phyloP scores from a whole-genome alignment of 345 rosid species.

The Salix dunnii region DNA sequence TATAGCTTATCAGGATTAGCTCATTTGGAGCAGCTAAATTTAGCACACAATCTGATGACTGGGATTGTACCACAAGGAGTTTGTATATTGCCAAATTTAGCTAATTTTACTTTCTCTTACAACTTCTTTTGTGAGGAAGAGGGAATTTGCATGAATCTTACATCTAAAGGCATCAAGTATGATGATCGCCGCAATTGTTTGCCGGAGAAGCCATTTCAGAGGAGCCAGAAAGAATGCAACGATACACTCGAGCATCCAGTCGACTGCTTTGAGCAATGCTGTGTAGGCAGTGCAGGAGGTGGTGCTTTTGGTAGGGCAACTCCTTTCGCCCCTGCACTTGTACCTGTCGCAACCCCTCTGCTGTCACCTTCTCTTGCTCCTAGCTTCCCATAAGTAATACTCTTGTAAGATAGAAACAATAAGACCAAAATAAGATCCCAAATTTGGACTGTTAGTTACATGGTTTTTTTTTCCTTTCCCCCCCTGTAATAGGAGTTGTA shows the following conservation, averaged over 20 bases:
- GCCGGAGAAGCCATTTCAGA: slow-evolving; percentile 64
- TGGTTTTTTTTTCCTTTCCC: too few relatives aligned
- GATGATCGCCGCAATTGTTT: slow-evolving; percentile 78
- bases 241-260: slow-evolving; percentile 59
- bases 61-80: slow-evolving; percentile 65
- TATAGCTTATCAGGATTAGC: slow-evolving; percentile 76
- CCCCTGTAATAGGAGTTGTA: neutral
- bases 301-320: slow-evolving; percentile 9
- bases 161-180: slow-evolving; percentile 45
- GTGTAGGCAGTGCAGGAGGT: slow-evolving; percentile 11
- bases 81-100: slow-evolving; percentile 61
- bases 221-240: slow-evolving; percentile 58
- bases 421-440: slow-evolving; percentile 18
- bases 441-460: neutral
- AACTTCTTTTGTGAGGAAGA: slow-evolving; percentile 85
- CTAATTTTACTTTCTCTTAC: slow-evolving; percentile 62
- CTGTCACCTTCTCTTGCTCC: slow-evolving; percentile 52
- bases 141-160: slow-evolving; percentile 63
- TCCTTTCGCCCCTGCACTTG: slow-evolving; percentile 19
- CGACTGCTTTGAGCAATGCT: slow-evolving; percentile 55
- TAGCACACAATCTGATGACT: slow-evolving; percentile 67
- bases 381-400: slow-evolving; percentile 23
- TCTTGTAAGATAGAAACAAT: neutral
- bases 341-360: slow-evolving; percentile 35
- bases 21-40: slow-evolving; percentile 63